phyloP scores from a whole-genome alignment of 106 monocot species.

The Amphibolis antarctica region DNA sequence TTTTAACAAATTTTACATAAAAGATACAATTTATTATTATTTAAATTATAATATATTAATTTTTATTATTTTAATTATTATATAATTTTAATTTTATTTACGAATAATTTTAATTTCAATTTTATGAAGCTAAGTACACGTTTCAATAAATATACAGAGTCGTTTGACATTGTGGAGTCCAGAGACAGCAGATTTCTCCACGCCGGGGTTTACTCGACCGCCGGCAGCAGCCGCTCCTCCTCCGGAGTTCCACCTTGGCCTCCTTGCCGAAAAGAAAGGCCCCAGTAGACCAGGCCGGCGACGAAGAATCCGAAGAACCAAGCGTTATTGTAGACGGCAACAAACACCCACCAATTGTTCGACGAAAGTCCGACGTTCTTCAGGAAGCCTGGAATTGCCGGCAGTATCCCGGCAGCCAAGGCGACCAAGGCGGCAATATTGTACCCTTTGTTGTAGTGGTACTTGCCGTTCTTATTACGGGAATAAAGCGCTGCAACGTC shows the following conservation, averaged over 20 bases:
- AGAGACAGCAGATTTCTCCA: too few relatives aligned
- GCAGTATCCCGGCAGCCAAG: conserved; percentile 49
- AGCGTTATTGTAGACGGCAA: conserved; percentile 55
- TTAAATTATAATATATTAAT: too few relatives aligned
- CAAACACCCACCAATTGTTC: conserved; percentile 19
- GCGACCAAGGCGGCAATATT: conserved; percentile 50
- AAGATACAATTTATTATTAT: too few relatives aligned
- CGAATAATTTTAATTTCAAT: too few relatives aligned
- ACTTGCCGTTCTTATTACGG: conserved; percentile 13
- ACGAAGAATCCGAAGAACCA: conserved; percentile 84
- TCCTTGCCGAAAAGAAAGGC: conserved; percentile 16
- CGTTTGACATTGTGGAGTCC: too few relatives aligned
- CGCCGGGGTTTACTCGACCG: too few relatives aligned
- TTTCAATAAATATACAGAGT: too few relatives aligned
- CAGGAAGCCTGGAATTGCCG: conserved; percentile 68
- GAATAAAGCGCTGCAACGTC: conserved; percentile 56
- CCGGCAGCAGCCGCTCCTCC: not conserved
- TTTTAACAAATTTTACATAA: too few relatives aligned
- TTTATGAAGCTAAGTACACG: too few relatives aligned
- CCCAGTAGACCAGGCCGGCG: conserved; percentile 49
- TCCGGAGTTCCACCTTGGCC: not conserved
- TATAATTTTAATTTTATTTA: too few relatives aligned
- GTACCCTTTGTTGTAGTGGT: conserved; percentile 48
- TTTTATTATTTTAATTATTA: too few relatives aligned
- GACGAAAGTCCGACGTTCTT: conserved; percentile 42